Evolutionary conservation across 306 rosid genomes (phyloP), one percentile per base, ranked within the genome.

Genomic region (Malus sylvestris): DNA sequence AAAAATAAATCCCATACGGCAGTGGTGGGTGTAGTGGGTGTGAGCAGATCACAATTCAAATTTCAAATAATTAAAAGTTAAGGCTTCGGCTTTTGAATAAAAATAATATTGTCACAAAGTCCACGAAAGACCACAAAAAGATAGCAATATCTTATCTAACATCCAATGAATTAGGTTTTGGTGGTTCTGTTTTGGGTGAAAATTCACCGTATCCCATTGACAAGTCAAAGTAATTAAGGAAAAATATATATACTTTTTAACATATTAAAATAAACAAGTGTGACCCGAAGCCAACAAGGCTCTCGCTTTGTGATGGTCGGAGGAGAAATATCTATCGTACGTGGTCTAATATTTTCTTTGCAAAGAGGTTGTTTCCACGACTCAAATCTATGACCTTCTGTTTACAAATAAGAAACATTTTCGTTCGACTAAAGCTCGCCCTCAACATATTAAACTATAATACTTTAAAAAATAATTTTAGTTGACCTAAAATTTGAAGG

Each of bases 171-270:
- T 68, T 73, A 67, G 83, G 73, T 74, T 53, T 32, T 67, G 67
- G 29, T 78, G 11, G 63, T 52, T 78, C 40, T 23, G 18, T 61
- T 62, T 57, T 81, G 64, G 81, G 57, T 32, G 74, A 53, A 63
- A 65, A 53, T 75, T 64, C 30, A 78, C 77, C 78, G 66, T 68
- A 32, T 68, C 87, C 58, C 19, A 29, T 64, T 71, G 81, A 77
- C 76, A 13, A 61, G 27, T 3, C 4, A 61, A 23, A 16, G 35
- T 1, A 61, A 1, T 14, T 5, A 27, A 27, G 67, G 20, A 61
- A 27, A 35, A 27, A 27, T 5, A 61, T 6, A 49, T 0, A 16
- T 16, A 49, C 27, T n/a, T n/a, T 3, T 10, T 58, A 58, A 25
- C 53, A 38, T 38, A 7, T 38, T 38, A 38, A 38, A 38, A 6